These are phyloP conservation scores for Inga oerstediana DNA, from an alignment of 306 rosid genomes.

Conservation along the genomic window DNA sequence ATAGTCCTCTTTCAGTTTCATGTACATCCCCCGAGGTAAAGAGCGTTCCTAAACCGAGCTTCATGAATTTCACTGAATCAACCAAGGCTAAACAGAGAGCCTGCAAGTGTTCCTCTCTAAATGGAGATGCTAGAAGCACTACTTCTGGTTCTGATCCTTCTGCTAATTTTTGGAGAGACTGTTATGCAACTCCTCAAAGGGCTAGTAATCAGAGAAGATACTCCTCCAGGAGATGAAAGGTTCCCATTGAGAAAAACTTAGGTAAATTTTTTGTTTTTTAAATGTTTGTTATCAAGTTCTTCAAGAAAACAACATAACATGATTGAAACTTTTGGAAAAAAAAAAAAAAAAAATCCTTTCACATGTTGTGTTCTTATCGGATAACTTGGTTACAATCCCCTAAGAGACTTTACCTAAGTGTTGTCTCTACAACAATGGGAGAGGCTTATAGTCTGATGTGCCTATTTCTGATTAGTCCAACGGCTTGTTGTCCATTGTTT, in stretches of 20 bases:
- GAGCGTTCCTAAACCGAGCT: slow-evolving; percentile 54
- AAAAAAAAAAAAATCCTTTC: neutral
- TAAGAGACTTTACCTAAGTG: neutral
- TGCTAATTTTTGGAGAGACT: slow-evolving; percentile 53
- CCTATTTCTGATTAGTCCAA: slow-evolving; percentile 46
- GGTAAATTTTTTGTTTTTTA: neutral
- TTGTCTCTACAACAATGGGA: neutral
- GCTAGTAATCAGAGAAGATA: slow-evolving; percentile 44
- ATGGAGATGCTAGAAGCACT: slow-evolving; percentile 60
- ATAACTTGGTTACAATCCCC: neutral
- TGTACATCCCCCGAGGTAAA: slow-evolving; percentile 45
- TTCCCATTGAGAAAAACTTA: neutral
- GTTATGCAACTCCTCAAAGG: slow-evolving; percentile 52
- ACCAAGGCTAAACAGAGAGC: slow-evolving; percentile 65
- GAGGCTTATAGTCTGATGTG: slow-evolving; percentile 12
- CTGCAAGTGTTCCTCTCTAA: slow-evolving; percentile 47
- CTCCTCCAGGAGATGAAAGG: slow-evolving; percentile 21
- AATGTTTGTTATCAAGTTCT: neutral
- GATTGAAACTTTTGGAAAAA: neutral
- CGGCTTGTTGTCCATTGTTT: slow-evolving; percentile 59
- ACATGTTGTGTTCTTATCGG: neutral
- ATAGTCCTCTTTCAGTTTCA: slow-evolving; percentile 60
- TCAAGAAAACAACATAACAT: neutral
- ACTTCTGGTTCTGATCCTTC: slow-evolving; percentile 58
- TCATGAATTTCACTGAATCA: slow-evolving; percentile 72